phyloP scores from a whole-genome alignment of 148 eudicot species.

The Cornus controversa region DNA sequence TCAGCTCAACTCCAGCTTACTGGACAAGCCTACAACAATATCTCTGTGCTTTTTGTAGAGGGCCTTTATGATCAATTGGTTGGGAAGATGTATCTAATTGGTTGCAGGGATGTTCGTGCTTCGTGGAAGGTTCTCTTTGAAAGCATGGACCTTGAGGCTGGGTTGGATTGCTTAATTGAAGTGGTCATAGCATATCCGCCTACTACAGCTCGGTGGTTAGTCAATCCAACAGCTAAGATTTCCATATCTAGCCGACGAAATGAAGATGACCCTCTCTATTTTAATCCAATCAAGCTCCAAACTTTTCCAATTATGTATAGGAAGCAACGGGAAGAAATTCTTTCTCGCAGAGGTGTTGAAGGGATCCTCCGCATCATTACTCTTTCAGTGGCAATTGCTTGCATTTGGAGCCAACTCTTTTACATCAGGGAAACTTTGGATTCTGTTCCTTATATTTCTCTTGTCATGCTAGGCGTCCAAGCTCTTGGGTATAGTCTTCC shows the following conservation, averaged over 20 bases:
- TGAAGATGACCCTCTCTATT: conserved; percentile 79
- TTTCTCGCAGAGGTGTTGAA: conserved; percentile 68
- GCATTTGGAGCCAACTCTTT: conserved; percentile 61
- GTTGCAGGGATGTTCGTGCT: conserved; percentile 78
- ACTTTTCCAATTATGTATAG: conserved; percentile 71
- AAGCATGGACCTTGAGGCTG: conserved; percentile 63
- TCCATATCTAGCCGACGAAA: conserved; percentile 69
- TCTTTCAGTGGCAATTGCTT: conserved; percentile 59
- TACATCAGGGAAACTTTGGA: conserved; percentile 46
- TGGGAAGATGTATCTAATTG: conserved; percentile 82
- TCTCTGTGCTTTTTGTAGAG: conserved; percentile 68
- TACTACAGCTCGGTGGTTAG: conserved; percentile 72
- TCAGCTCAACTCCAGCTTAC: conserved; percentile 59
- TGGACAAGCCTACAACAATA: conserved; percentile 30
- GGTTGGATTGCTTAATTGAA: conserved; percentile 74
- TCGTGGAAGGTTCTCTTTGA: conserved; percentile 62
- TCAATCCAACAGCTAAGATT: conserved; percentile 63
- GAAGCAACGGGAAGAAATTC: conserved; percentile 69
- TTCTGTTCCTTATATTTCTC: conserved; percentile 66
- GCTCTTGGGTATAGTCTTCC: conserved; percentile 79
- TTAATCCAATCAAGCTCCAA: conserved; percentile 55
- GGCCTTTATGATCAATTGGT: conserved; percentile 74
- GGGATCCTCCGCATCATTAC: conserved; percentile 67
- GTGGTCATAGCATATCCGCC: conserved; percentile 76
- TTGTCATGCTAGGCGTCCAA: conserved; percentile 89